Evolutionary conservation across 768 basidiomycete genomes (phyloP).

Genomic region (Lactarius tabidus): DNA sequence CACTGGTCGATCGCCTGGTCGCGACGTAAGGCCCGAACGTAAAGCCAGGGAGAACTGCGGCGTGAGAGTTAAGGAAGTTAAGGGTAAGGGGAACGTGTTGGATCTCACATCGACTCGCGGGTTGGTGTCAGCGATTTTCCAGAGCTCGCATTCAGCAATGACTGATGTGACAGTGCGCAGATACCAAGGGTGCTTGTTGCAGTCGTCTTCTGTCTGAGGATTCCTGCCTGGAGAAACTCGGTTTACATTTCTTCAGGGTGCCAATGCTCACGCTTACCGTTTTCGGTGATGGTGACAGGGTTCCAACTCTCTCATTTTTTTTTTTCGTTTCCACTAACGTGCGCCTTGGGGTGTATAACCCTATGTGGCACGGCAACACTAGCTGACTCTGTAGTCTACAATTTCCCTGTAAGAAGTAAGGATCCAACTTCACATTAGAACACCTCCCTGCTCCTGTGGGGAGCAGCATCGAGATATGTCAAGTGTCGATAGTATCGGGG

Average conservation of each 20-base stretch:
- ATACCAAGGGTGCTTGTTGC: slow-evolving; percentile 19
- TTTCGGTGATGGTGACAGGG: slow-evolving; percentile 15
- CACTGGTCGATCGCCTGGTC: slow-evolving; percentile 11
- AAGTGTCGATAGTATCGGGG: too few species aligned
- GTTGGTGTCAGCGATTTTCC: slow-evolving; percentile 17
- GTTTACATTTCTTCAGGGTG: not conserved
- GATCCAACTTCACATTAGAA: too few species aligned
- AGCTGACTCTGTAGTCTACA: too few species aligned
- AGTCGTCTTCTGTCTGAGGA: slow-evolving; percentile 10
- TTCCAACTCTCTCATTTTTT: too few species aligned
- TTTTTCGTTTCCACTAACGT: too few species aligned
- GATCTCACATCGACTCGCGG: slow-evolving; percentile 16
- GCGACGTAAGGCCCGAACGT: slow-evolving; percentile 19
- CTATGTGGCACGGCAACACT: too few species aligned
- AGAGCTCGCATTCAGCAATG: slow-evolving; percentile 21
- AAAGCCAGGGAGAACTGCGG: slow-evolving; percentile 15
- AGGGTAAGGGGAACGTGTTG: slow-evolving; percentile 4
- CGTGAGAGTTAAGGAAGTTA: not conserved
- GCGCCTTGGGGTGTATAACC: too few species aligned
- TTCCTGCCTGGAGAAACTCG: slow-evolving; percentile 15
- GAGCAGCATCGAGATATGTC: too few species aligned
- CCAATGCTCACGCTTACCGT: not conserved
- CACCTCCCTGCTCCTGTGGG: too few species aligned
- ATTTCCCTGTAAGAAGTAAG: too few species aligned
- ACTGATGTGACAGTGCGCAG: slow-evolving; percentile 9